Evolutionary conservation across 2,329 filamentous ascomycete genomes (phyloP).

Genomic region (Colletotrichum viniferum): DNA sequence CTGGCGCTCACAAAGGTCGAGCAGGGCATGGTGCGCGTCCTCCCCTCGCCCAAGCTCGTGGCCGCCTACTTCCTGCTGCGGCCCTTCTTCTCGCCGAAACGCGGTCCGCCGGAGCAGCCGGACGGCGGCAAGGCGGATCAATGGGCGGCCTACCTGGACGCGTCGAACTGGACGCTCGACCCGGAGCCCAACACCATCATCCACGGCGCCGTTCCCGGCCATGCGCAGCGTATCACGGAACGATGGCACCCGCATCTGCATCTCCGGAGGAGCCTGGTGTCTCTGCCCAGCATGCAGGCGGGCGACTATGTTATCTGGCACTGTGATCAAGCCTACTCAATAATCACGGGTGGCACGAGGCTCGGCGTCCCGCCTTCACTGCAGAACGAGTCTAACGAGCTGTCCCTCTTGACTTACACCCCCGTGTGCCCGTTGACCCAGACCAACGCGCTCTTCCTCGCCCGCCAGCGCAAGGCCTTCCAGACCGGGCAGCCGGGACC

Average conservation of each 20-base stretch:
- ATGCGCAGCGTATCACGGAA: conserved; percentile 62
- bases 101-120: conserved; percentile 18
- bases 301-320: conserved; percentile 66
- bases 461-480: conserved; percentile 55
- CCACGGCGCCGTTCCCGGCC: conserved; percentile 62
- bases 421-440: conserved; percentile 55
- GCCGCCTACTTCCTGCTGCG: conserved; percentile 53
- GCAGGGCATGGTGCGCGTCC: conserved; percentile 46
- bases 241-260: conserved; percentile 62
- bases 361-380: conserved; percentile 29
- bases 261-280: conserved; percentile 57
- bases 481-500: conserved; percentile 57
- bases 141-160: conserved; percentile 56
- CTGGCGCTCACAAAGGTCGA: conserved; percentile 65
- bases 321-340: conserved; percentile 61
- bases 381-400: conserved; percentile 29
- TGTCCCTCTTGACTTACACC: conserved; percentile 59
- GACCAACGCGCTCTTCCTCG: conserved; percentile 46
- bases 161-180: conserved; percentile 46
- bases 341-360: conserved; percentile 45
- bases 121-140: conserved; percentile 27
- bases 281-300: conserved; percentile 57
- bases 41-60: conserved; percentile 52
- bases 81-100: conserved; percentile 49
- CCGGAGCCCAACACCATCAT: conserved; percentile 58